These are phyloP conservation scores for Tolypocladium ovalisporum DNA, from an alignment of 2,329 filamentous ascomycete genomes.

Conservation along the genomic window DNA sequence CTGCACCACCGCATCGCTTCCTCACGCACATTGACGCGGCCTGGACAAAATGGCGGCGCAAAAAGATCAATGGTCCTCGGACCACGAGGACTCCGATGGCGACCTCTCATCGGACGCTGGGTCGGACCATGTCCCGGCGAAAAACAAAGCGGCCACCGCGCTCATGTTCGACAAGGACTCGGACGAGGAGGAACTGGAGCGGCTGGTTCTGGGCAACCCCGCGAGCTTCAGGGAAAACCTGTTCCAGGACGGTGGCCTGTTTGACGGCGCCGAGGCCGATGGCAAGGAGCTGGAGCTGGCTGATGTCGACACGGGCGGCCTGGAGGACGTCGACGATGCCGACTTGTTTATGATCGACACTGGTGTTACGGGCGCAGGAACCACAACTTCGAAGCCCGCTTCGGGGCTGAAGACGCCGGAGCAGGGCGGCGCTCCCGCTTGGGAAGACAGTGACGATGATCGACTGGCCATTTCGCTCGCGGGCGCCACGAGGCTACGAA, in stretches of 20 bases:
- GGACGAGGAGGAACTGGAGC: conserved; percentile 76
- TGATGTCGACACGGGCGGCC: conserved; percentile 35
- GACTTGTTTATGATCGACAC: conserved; percentile 81
- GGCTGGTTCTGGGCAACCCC: conserved; percentile 78
- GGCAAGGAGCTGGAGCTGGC: conserved; percentile 19
- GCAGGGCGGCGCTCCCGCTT: conserved; percentile 46
- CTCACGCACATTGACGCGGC: background rate
- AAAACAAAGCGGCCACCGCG: conserved; percentile 14
- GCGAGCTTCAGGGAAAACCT: conserved; percentile 70
- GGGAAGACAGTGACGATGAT: conserved; percentile 96
- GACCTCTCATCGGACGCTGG: conserved; percentile 16
- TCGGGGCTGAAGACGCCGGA: conserved; percentile 10
- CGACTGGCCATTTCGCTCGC: conserved; percentile 74
- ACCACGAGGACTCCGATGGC: conserved; percentile 17
- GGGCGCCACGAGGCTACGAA: conserved; percentile 63
- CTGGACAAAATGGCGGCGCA: conserved; percentile 20
- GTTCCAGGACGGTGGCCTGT: conserved; percentile 28
- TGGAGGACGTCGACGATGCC: conserved; percentile 60
- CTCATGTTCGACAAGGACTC: conserved; percentile 56
- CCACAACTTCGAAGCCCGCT: conserved; percentile 16
- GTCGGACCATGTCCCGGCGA: conserved; percentile 14
- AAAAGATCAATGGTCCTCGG: conserved; percentile 16
- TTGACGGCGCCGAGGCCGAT: conserved; percentile 28
- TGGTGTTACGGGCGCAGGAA: conserved; percentile 33
- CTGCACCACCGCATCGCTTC: background rate